Conservation (phyloP, 2,329 filamentous ascomycete species). For the Ophiostoma piceae region DNA sequence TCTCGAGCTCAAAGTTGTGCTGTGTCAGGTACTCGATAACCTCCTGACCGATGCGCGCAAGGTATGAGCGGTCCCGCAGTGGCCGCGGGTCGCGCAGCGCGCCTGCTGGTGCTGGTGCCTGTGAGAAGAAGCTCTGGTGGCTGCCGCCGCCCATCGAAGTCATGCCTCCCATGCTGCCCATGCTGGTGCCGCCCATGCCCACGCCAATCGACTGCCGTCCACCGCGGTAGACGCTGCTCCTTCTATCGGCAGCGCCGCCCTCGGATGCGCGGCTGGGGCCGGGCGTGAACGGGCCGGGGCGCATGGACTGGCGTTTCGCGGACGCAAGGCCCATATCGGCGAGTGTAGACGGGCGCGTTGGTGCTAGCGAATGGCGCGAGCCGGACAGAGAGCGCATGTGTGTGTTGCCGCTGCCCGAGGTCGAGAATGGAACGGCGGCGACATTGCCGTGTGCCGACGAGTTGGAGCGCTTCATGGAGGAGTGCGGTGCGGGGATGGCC, state of each 20-base stretch:
- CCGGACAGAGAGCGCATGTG: conserved; percentile 79
- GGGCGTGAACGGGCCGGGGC: conserved; percentile 62
- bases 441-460: conserved; percentile 58
- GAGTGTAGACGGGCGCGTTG: conserved; percentile 64
- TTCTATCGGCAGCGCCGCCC: conserved; percentile 45
- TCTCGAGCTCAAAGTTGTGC: conserved; percentile 96
- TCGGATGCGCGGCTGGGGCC: conserved; percentile 46
- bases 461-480: conserved; percentile 88
- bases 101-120: conserved; percentile 72
- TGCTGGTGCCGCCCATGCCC: conserved; percentile 51
- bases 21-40: conserved; percentile 85
- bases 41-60: conserved; percentile 79
- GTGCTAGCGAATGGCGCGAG: conserved; percentile 78
- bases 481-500: conserved; percentile 82
- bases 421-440: conserved; percentile 52
- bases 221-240: conserved; percentile 75
- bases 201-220: conserved; percentile 66
- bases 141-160: conserved; percentile 44
- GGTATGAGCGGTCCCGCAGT: conserved; percentile 73
- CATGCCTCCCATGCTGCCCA: conserved; percentile 48
- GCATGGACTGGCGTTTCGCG: conserved; percentile 75
- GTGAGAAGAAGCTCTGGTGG: conserved; percentile 93
- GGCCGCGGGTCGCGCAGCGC: conserved; percentile 83
- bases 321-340: conserved; percentile 72
- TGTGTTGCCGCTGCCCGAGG: conserved; percentile 41